These are phyloP conservation scores for Rubroboletus satanas DNA, from an alignment of 768 basidiomycete species.

Conservation along the genomic window DNA sequence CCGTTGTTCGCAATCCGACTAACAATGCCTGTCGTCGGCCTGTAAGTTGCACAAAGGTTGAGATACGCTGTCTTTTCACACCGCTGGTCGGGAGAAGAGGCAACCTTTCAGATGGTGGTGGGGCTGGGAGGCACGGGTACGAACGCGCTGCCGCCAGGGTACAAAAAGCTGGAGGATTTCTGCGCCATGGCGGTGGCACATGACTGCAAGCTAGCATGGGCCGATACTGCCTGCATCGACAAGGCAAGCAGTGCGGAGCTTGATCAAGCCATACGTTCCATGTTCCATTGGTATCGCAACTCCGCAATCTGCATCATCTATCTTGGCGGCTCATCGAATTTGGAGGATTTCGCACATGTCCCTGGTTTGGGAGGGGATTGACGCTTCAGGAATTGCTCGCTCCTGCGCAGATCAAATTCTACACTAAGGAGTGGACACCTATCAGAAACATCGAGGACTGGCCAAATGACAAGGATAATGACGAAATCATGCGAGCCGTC, in stretches of 20 bases:
- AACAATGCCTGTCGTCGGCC: too few relatives aligned
- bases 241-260: constrained; percentile 6
- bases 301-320: background rate
- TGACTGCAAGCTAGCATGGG: constrained; percentile 22
- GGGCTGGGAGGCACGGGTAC: background rate
- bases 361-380: background rate
- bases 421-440: background rate
- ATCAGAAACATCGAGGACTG: background rate
- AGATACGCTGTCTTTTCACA: background rate
- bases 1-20: too few relatives aligned
- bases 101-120: background rate
- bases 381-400: constrained; percentile 10
- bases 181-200: background rate
- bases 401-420: constrained; percentile 4
- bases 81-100: background rate
- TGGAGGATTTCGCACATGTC: background rate
- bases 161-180: background rate
- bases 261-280: constrained; percentile 2
- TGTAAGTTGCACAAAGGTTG: background rate
- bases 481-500: background rate
- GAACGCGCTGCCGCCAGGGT: background rate
- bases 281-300: constrained; percentile 4
- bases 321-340: background rate
- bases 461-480: constrained; percentile 3
- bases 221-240: constrained; percentile 8